A percentile compares a stretch with the other conserved stretches of the same genome.
Evolutionary conservation across 345 rosid species (phyloP).

Genomic region (Gossypium sturtianum): DNA sequence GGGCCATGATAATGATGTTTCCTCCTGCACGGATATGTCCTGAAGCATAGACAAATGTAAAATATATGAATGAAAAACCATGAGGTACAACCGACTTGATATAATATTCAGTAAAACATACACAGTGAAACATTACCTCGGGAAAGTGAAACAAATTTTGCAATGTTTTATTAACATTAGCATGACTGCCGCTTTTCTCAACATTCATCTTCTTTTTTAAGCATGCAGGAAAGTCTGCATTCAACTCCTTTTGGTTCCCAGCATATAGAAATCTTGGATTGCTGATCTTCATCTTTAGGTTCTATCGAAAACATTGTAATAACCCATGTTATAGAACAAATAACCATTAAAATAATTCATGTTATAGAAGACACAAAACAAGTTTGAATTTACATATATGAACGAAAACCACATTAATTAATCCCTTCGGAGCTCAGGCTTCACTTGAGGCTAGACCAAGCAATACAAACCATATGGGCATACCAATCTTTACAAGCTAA

Average conservation of each 20-base stretch:
- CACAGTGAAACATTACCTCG: conserved; percentile 44
- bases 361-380: background rate
- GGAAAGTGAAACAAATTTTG: conserved; percentile 64
- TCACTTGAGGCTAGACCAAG: background rate
- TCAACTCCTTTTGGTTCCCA: conserved; percentile 49
- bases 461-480: background rate
- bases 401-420: background rate
- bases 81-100: conserved; percentile 10
- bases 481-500: background rate
- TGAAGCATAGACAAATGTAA: conserved; percentile 33
- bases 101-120: conserved; percentile 10
- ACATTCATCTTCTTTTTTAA: conserved; percentile 42
- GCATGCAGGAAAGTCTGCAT: conserved; percentile 55
- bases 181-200: conserved; percentile 28
- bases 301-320: conserved; percentile 41
- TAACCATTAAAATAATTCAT: background rate
- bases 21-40: conserved; percentile 54
- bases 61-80: conserved; percentile 12
- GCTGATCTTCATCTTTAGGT: conserved; percentile 89
- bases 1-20: conserved; percentile 72
- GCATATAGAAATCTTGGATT: conserved; percentile 67
- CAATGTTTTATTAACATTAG: conserved; percentile 28
- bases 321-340: background rate
- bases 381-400: conserved; percentile 8
- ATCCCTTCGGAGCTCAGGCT: background rate